phyloP scores from a whole-genome alignment of 345 rosid genomes.

The Euphorbia lathyris region DNA sequence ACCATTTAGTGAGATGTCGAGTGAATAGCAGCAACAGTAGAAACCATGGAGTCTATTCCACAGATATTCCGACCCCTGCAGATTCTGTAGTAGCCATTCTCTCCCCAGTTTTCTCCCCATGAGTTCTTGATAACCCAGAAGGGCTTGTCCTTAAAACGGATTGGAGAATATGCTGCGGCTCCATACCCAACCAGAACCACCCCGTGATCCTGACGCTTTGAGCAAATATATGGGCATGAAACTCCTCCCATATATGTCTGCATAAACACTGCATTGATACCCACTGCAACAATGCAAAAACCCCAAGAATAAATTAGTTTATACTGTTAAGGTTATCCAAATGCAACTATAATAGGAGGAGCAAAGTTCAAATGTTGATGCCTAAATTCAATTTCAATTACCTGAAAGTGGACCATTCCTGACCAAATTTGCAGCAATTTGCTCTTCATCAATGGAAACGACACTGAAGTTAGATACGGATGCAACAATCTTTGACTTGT shows the following conservation, averaged over 20 bases:
- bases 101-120: slow-evolving; percentile 91
- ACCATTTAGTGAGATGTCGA: slow-evolving; percentile 19
- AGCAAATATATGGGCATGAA: slow-evolving; percentile 85
- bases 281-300: slow-evolving; percentile 46
- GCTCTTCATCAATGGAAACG: slow-evolving; percentile 75
- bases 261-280: slow-evolving; percentile 83
- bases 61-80: slow-evolving; percentile 83
- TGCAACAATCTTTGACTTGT: slow-evolving; percentile 74
- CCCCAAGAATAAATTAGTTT: neutral
- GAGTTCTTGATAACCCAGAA: slow-evolving; percentile 93
- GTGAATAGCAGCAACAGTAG: slow-evolving; percentile 70
- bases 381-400: neutral
- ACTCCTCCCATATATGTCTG: slow-evolving; percentile 90
- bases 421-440: slow-evolving; percentile 90
- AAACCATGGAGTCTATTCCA: slow-evolving; percentile 86
- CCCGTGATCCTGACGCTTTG: slow-evolving; percentile 78
- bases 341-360: neutral
- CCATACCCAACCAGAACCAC: slow-evolving; percentile 89
- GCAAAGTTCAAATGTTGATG: neutral
- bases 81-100: slow-evolving; percentile 77
- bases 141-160: slow-evolving; percentile 78
- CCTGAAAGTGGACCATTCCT: slow-evolving; percentile 90
- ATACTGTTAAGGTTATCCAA: neutral
- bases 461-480: slow-evolving; percentile 85
- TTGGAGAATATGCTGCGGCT: slow-evolving; percentile 69